Conservation (phyloP, 2,329 filamentous ascomycete genomes). For the Aspergillus sp. region DNA sequence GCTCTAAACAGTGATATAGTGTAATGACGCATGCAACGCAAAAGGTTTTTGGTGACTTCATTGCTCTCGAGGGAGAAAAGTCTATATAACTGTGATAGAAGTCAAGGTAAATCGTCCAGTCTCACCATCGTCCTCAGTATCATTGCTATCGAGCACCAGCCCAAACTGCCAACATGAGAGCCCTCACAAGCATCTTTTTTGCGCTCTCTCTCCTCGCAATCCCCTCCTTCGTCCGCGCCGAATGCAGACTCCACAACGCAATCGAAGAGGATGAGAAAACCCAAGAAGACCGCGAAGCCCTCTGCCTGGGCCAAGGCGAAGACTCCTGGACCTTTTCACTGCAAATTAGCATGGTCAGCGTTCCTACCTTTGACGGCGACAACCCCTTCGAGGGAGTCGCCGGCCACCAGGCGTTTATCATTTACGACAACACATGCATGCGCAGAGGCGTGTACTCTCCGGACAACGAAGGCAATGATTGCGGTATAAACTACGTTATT, state of each 20-base stretch:
- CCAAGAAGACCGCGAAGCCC: neutral
- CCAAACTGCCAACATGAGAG: no score
- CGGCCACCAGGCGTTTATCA: neutral
- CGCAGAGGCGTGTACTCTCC: neutral
- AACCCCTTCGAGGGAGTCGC: neutral
- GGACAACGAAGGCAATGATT: neutral
- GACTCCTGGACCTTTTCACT: conserved; percentile 7
- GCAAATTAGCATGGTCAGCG: neutral
- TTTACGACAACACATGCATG: conserved; percentile 7
- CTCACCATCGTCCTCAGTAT: no score
- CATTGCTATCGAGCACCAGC: no score
- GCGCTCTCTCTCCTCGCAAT: no score
- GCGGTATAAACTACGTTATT: neutral
- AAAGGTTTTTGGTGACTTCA: no score
- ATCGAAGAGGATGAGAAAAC: neutral
- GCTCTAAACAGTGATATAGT: no score
- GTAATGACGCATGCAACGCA: no score
- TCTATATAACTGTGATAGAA: no score
- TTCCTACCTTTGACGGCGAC: neutral
- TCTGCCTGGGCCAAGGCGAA: neutral
- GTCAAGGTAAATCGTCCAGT: no score
- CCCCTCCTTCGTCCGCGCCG: neutral
- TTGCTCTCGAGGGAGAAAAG: no score
- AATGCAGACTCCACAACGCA: conserved; percentile 1
- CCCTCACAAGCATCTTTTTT: no score